Conservation (phyloP, 495 filamentous ascomycete species). For the Thermothielavioides terrestris region DNA sequence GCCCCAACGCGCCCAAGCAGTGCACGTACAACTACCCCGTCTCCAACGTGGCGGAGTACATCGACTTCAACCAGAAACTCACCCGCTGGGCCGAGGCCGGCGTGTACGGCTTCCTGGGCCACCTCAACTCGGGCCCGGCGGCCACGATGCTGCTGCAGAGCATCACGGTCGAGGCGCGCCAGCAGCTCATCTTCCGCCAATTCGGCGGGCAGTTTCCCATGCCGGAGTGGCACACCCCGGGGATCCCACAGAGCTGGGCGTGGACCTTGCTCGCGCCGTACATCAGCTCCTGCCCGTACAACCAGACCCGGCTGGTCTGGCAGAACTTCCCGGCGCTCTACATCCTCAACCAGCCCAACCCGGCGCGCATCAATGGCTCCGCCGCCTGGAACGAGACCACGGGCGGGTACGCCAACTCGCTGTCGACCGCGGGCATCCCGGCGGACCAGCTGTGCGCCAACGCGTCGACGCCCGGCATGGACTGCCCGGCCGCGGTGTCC, state of each 20-base stretch:
- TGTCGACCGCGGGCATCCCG: constrained; percentile 30
- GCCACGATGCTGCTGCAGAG: constrained; percentile 64
- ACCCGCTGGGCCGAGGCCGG: constrained; percentile 77
- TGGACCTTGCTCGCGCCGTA: constrained; percentile 82
- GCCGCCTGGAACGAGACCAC: constrained; percentile 48
- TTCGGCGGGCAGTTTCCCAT: constrained; percentile 77
- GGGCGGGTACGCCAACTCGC: constrained; percentile 38
- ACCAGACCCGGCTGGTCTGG: constrained; percentile 71
- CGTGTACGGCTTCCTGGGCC: constrained; percentile 75
- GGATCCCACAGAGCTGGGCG: constrained; percentile 77
- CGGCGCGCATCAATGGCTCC: constrained; percentile 49
- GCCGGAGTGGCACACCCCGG: constrained; percentile 77
- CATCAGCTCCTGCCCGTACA: constrained; percentile 67
- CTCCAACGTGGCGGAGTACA: constrained; percentile 63
- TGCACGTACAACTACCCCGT: constrained; percentile 82
- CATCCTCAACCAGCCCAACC: constrained; percentile 72
- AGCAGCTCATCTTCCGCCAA: constrained; percentile 84
- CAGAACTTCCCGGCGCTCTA: constrained; percentile 76
- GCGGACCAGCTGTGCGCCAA: constrained; percentile 42
- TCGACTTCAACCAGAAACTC: constrained; percentile 81
- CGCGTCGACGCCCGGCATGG: constrained; percentile 40
- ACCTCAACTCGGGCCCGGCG: constrained; percentile 69
- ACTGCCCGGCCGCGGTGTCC: constrained; percentile 55
- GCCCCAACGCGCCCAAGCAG: constrained; percentile 59
- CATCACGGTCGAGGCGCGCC: constrained; percentile 76